Conservation (phyloP, 75 land plant species). For the Isoetes taiwanensis region DNA sequence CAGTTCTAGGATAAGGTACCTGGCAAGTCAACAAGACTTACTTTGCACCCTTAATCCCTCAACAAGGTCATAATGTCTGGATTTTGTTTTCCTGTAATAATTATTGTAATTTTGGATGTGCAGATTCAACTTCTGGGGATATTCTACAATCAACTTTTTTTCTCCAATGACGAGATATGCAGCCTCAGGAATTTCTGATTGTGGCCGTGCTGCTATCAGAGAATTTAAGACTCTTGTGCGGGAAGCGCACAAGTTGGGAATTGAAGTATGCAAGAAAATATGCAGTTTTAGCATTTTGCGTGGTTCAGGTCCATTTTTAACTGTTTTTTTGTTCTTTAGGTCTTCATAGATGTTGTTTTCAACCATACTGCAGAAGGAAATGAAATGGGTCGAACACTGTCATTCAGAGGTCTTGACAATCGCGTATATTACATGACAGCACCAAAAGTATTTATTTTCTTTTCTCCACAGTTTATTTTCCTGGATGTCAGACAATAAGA, state of each 20-base stretch:
- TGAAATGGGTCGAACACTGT: constrained; percentile 82
- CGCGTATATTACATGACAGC: constrained; percentile 89
- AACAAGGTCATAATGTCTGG: no score
- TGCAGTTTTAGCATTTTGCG: not conserved
- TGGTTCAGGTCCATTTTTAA: not conserved
- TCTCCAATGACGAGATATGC: constrained; percentile 97
- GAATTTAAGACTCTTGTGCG: constrained; percentile 77
- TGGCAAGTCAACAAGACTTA: no score
- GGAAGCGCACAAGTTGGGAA: constrained; percentile 94
- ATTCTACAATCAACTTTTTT: constrained; percentile 87
- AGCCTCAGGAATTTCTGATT: constrained; percentile 52
- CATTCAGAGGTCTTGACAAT: constrained; percentile 86
- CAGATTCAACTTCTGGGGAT: constrained; percentile 97
- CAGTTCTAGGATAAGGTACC: no score
- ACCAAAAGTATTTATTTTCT: constrained; percentile 44
- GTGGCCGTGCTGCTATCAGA: constrained; percentile 70
- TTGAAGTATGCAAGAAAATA: constrained; percentile 43
- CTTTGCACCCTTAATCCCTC: no score
- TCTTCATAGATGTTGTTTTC: constrained; percentile 88
- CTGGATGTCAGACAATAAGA: not conserved
- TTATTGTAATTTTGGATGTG: not conserved
- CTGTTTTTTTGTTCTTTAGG: constrained; percentile 30
- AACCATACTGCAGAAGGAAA: constrained; percentile 98
- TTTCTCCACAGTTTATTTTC: not conserved
- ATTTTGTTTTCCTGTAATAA: no score